Evolutionary conservation across 2,329 filamentous ascomycete genomes (phyloP), one percentile per base, ranked within the genome.

Genomic region (Emericellopsis cladophorae): DNA sequence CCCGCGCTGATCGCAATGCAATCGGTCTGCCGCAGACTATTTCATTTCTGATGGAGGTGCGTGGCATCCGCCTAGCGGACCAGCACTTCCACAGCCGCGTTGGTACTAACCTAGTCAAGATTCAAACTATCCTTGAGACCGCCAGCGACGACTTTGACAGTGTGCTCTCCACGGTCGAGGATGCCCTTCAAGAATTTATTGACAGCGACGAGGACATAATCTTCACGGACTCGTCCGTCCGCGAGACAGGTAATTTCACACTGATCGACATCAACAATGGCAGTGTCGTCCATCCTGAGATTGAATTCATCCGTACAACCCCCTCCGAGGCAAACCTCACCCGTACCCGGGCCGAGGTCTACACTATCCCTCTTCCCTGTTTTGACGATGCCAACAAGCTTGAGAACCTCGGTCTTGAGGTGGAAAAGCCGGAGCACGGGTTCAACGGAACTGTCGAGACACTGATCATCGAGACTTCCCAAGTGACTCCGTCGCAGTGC

Each of bases 21-120:
- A 40, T 54, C 5, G 53, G 46, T 1, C 36, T 56, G 2, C 51
- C 44, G 1, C 53, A 56, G 7, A 43, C 52, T 0, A 44, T 56
- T 31, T 50, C 55, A 0, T 53, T 56, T 3, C 44, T 55, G 1
- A 48, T 49, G 2, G 53, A 56, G 37, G 53, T 48, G 0, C 41
- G 53, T n/a, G 53, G 53, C 1, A 54, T 58, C 1, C 52, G 49
- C 40, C 43, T 58, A 1, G 56, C 53, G 1, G 46, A 50, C n/a
- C 56, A 56, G 39, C 54, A 58, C 31, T 56, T 57, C 4, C 55
- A 58, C 39, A 50, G 52, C 0, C 55, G 56, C 21, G 55, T 57
- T 4, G 52, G 51, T 14, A 48, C 53, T 2, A 48, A 46, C 4
- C 31, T 56, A 7, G 47, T 45, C 1, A 56, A 50, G 49, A 43